Evolutionary conservation across 2,329 filamentous ascomycete species (phyloP), one percentile per base, ranked within the genome.

Genomic region (Colletotrichum spaethianum): DNA sequence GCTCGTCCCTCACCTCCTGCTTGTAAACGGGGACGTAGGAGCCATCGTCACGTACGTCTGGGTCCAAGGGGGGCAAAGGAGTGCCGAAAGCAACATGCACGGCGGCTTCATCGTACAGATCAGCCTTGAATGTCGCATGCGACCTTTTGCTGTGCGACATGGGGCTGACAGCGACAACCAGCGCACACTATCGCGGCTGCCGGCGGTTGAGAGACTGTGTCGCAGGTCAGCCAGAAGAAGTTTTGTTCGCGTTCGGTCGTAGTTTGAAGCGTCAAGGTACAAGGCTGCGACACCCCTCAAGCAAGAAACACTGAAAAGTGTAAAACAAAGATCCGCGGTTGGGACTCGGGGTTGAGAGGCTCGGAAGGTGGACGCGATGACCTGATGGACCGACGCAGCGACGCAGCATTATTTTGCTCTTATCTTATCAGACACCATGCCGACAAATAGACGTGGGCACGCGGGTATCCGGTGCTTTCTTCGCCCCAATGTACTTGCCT

Each of bases 1-100:
- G 92, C 79, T 98, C 96, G 83, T 99, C 96, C 71, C 93, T 93
- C 80, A 97, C 95, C 80, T 98, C 96, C 86, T 99, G 96, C 85
- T 98, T 98, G 95, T 96, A 98, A n/a, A 98, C 84, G 0, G 96
- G 96, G 20, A 98, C 90, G 80, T 95, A 98, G 50, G 94, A 94
- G 73, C 95, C 96, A 84, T 98, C 94, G 81, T 98, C 95, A 77
- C 94, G 92, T 46, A 90, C 87, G 26, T 94, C 90, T 60, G 92
- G 87, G 78, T 97, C 94, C 72, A 91, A 85, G 4, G 93, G 90
- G 1, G 95, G 95, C 20, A 99, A 87, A 11, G 95, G 92, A 3
- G 94, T 98, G 79, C 96, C 96, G 80, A 93, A 97, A 68, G 93
- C 79, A 67, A 93, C 93, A 81, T 91, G 97, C 0, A 93, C 92